Percentiles rank a stretch among this genome's conserved stretches.
These are phyloP conservation scores for Chenopodium quinoa DNA, from an alignment of 148 eudicot species.

Conservation along the genomic window DNA sequence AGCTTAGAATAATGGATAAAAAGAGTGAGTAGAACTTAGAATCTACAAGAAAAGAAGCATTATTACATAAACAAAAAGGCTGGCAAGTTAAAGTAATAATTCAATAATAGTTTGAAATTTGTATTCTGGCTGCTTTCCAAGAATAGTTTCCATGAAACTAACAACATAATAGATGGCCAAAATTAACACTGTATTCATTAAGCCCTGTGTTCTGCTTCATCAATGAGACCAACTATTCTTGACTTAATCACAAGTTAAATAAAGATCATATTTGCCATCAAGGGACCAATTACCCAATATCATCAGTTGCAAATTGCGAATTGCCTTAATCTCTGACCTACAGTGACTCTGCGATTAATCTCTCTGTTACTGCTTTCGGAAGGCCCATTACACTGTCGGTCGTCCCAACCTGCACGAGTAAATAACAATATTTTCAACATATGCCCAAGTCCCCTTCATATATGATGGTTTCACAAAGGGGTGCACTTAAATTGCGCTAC, in stretches of 20 bases:
- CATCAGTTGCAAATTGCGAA: background rate
- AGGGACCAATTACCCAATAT: background rate
- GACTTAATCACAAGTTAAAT: background rate
- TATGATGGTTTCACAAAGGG: background rate
- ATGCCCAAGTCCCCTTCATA: background rate
- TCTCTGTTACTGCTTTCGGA: conserved; percentile 74
- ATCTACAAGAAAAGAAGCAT: no score
- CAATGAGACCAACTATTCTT: background rate
- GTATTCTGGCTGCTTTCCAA: no score
- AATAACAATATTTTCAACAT: background rate
- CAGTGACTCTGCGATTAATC: conserved; percentile 61
- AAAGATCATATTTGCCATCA: background rate
- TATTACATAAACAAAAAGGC: no score
- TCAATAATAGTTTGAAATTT: no score
- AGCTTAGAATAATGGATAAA: no score
- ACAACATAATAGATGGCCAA: background rate
- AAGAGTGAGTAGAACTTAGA: no score
- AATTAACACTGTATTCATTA: background rate
- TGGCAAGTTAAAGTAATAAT: no score
- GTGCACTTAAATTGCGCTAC: background rate
- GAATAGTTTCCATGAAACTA: no score
- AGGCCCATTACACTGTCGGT: conserved; percentile 96
- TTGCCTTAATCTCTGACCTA: conserved; percentile 1
- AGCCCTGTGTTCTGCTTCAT: background rate
- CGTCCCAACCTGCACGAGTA: conserved; percentile 60